Conservation (phyloP, 768 basidiomycete genomes). For the Auriscalpium orientale region DNA sequence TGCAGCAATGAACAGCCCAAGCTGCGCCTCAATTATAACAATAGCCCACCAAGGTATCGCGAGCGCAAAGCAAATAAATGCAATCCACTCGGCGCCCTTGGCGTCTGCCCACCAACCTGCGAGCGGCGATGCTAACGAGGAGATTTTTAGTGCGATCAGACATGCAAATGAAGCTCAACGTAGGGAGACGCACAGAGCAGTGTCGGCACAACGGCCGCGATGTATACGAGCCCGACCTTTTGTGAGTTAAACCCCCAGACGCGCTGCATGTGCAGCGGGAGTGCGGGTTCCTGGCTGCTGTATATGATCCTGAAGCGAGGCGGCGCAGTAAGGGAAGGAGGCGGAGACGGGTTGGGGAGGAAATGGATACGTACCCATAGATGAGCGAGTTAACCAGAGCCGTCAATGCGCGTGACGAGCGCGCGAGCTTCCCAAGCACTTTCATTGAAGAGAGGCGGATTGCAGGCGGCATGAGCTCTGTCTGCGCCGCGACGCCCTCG, state of each 20-base stretch:
- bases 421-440: conserved; percentile 18
- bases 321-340: too few species aligned
- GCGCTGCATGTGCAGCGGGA: conserved; percentile 28
- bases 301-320: conserved; percentile 17
- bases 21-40: conserved; percentile 36
- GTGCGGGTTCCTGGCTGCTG: conserved; percentile 25
- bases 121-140: conserved; percentile 42
- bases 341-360: neutral
- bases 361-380: conserved; percentile 26
- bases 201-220: conserved; percentile 57
- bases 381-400: conserved; percentile 23
- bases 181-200: conserved; percentile 46
- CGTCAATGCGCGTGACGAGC: conserved; percentile 21
- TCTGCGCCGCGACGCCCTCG: neutral
- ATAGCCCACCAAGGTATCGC: conserved; percentile 60
- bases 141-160: neutral
- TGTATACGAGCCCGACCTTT: conserved; percentile 57
- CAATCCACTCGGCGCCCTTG: conserved; percentile 48
- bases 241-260: conserved; percentile 26
- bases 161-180: neutral
- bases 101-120: conserved; percentile 54
- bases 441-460: conserved; percentile 6
- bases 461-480: too few species aligned
- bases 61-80: conserved; percentile 38
- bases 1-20: conserved; percentile 42